Percentiles rank a stretch among this genome's conserved stretches.
Evolutionary conservation across 331 rosid species (phyloP).

Genomic region (Malus hybrid): DNA sequence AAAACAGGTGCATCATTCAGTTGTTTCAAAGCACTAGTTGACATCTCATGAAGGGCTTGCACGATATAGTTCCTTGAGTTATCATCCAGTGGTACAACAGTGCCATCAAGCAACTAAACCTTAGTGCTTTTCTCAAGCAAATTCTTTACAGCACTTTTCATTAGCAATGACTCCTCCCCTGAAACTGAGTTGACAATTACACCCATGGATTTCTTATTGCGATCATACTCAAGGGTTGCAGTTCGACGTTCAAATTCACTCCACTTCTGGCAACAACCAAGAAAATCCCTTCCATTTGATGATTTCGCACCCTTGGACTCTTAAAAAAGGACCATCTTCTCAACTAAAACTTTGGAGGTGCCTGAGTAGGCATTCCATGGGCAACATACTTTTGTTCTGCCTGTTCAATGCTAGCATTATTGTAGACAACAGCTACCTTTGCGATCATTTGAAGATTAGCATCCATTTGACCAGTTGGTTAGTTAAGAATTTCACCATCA

Average conservation of each 20-base stretch:
- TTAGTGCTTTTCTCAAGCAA: conserved; percentile 59
- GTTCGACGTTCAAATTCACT: conserved; percentile 33
- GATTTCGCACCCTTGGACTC: conserved; percentile 11
- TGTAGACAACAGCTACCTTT: conserved; percentile 63
- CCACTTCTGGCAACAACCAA: conserved; percentile 54
- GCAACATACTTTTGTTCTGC: conserved; percentile 53
- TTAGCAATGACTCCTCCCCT: conserved; percentile 45
- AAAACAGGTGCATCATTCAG: conserved; percentile 89
- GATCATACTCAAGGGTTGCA: conserved; percentile 77
- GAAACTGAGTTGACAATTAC: conserved; percentile 43
- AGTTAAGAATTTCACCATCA: conserved; percentile 59
- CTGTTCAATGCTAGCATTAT: conserved; percentile 55
- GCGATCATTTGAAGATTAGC: conserved; percentile 68
- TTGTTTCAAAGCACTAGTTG: conserved; percentile 50
- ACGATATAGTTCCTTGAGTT: conserved; percentile 43
- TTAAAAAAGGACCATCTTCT: conserved; percentile 75
- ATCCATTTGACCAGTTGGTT: conserved; percentile 56
- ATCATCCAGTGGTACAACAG: conserved; percentile 41
- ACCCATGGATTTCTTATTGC: conserved; percentile 52
- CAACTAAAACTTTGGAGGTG: conserved; percentile 42
- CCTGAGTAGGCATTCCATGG: conserved; percentile 82
- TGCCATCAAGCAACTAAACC: conserved; percentile 58
- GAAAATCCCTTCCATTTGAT: neutral
- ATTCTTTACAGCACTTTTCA: conserved; percentile 78
- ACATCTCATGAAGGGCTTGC: conserved; percentile 57